Percentiles rank a stretch among this genome's conserved stretches.
phyloP scores from a whole-genome alignment of 176 grass and related monocot genomes.

The Pontederia paniculata region DNA sequence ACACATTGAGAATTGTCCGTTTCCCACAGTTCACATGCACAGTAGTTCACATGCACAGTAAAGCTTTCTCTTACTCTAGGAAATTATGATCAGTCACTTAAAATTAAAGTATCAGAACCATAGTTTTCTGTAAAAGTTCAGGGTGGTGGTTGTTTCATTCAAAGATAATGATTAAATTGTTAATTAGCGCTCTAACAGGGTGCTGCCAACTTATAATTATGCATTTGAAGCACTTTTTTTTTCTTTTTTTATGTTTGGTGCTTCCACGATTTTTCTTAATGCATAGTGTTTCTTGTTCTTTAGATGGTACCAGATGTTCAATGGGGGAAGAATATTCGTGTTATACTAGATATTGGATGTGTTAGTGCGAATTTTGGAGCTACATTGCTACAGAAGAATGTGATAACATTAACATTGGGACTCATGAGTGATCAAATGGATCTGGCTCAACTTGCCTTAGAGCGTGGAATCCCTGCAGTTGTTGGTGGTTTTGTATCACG shows the following conservation, averaged over 20 bases:
- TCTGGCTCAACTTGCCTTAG: constrained; percentile 69
- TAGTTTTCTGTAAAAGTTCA: background rate
- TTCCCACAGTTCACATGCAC: no score
- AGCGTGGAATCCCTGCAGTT: constrained; percentile 79
- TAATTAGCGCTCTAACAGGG: no score
- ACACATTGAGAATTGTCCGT: no score
- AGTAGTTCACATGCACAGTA: no score
- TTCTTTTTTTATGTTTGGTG: background rate
- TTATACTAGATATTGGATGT: constrained; percentile 73
- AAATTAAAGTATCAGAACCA: background rate
- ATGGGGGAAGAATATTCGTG: constrained; percentile 91
- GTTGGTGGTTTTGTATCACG: constrained; percentile 58
- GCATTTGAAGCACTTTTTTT: no score
- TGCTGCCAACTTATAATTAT: no score
- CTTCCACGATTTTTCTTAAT: constrained; percentile 5
- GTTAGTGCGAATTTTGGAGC: constrained; percentile 58
- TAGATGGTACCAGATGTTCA: constrained; percentile 95
- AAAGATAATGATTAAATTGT: background rate
- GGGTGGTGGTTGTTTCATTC: background rate
- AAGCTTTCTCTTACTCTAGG: no score
- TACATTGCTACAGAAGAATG: constrained; percentile 56
- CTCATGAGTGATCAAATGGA: constrained; percentile 64
- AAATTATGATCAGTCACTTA: background rate
- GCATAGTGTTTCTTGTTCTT: constrained; percentile 25
- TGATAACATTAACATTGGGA: constrained; percentile 62